Evolutionary conservation across 192 early-diverging fungal genomes (phyloP), one percentile per base, ranked within the genome.

Genomic region (Coemansia aciculifera): DNA sequence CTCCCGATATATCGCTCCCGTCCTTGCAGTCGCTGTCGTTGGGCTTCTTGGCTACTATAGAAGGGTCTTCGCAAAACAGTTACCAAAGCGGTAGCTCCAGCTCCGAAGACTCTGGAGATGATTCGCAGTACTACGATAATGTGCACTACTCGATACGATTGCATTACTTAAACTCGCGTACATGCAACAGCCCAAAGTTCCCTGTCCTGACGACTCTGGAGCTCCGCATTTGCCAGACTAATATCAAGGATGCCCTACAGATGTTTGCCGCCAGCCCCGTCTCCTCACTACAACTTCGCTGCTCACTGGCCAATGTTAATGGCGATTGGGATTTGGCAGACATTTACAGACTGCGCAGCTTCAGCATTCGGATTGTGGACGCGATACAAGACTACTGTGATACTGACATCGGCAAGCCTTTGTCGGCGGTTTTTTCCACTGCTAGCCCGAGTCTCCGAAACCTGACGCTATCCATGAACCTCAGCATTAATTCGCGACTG

Each of bases 241-340:
- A 51, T 37, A 0, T 62, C 12, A 29, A 7, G 23, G 40, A 8
- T 5, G 19, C 61, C 4, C 62, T 74, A 3, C 3, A 23, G 0
- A 62, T 59, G 34, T 74, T 74, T 68, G 34, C 42, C 1, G 10
- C 36, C 27, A 61, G 73, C 59, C 62, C 42, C 1, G 9, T 69
- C 23, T 12, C 27, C 11, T 31, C 38, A 5, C 73, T 74, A 17
- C 23, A 52, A 11, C 36, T 74, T 1, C 2, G 42, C 3, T 63
- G 44, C 11, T 57, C 67, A 19, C 44, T 65, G 56, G 10, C 56
- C 29, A 10, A 32, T 34, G 11, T 74, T 1, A 54, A 63, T 0
- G 5, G 13, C 3, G 32, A 24, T n/a, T 17, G 59, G 5, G 52
- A 60, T 19, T 52, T 60, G 27, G 3, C 73, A 12, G 5, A 7